Conservation (phyloP, 2,329 filamentous ascomycete genomes). For the Ustulina deusta region DNA sequence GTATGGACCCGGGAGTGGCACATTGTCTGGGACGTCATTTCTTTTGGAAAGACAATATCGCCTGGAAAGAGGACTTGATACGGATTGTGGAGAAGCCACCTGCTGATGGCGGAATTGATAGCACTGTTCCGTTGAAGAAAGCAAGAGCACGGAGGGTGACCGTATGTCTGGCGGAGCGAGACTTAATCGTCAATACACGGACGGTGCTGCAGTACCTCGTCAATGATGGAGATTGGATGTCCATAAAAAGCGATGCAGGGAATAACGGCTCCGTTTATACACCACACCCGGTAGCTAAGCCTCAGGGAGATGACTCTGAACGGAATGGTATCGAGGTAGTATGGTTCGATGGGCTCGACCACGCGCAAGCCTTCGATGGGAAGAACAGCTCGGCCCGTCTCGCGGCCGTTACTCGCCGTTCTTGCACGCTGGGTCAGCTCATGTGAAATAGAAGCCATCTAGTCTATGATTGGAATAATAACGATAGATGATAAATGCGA, state of each 20-base stretch:
- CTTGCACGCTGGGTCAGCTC: slow-evolving; percentile 41
- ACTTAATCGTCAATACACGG: slow-evolving; percentile 73
- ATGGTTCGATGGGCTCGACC: slow-evolving; percentile 72
- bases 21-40: slow-evolving; percentile 74
- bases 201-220: slow-evolving; percentile 69
- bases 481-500: slow-evolving; percentile 10
- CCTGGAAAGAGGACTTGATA: slow-evolving; percentile 75
- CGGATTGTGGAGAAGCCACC: slow-evolving; percentile 37
- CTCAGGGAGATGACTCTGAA: slow-evolving; percentile 41
- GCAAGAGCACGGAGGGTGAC: slow-evolving; percentile 56
- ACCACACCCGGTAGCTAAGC: slow-evolving; percentile 34
- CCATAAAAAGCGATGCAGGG: slow-evolving; percentile 27
- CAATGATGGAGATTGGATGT: slow-evolving; percentile 51
- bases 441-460: slow-evolving; percentile 22
- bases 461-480: slow-evolving; percentile 19
- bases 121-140: slow-evolving; percentile 22
- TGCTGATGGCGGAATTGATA: slow-evolving; percentile 29
- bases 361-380: slow-evolving; percentile 70
- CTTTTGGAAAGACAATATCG: slow-evolving; percentile 77
- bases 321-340: slow-evolving; percentile 65
- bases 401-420: slow-evolving; percentile 47
- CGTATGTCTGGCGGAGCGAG: slow-evolving; percentile 68
- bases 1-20: slow-evolving; percentile 74
- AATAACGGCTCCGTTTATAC: slow-evolving; percentile 48
- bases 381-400: slow-evolving; percentile 44